Conservation (phyloP, 1,284 basidiomycete species). For the Chondrostereum purpureum region DNA sequence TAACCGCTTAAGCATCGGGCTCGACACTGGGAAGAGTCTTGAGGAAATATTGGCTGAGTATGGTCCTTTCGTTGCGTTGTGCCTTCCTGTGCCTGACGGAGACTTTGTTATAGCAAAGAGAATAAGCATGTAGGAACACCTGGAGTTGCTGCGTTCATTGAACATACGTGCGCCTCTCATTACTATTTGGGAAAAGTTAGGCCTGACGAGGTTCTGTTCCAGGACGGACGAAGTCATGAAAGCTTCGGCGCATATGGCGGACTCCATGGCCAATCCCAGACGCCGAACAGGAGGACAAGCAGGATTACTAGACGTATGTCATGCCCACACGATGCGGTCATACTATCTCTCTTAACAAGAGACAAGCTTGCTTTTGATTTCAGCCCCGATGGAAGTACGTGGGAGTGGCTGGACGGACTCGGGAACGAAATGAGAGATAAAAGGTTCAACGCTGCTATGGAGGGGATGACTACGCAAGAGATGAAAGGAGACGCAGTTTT, state of each 20-base stretch:
- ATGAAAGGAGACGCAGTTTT: not conserved
- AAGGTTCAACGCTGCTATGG: not conserved
- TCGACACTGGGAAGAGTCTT: constrained; percentile 15
- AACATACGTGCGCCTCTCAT: not conserved
- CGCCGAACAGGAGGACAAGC: not conserved
- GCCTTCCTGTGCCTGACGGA: not conserved
- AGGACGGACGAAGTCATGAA: not conserved
- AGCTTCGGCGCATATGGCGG: not conserved
- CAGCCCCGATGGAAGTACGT: not conserved
- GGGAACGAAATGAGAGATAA: not conserved
- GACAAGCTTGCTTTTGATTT: not conserved
- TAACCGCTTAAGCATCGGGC: constrained; percentile 13
- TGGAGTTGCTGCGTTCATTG: not conserved
- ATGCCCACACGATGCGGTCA: not conserved
- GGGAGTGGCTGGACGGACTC: not conserved
- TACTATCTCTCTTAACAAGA: not conserved
- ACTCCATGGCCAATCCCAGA: not conserved
- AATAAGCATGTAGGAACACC: not conserved
- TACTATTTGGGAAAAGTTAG: not conserved
- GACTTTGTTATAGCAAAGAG: not conserved
- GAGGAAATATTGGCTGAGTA: constrained; percentile 11
- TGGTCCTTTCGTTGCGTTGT: not conserved
- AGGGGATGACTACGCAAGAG: not conserved
- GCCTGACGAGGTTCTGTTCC: not conserved
- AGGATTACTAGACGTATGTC: not conserved